Evolutionary conservation across 768 basidiomycete genomes (phyloP).

Genomic region (Kondoa subrosea): DNA sequence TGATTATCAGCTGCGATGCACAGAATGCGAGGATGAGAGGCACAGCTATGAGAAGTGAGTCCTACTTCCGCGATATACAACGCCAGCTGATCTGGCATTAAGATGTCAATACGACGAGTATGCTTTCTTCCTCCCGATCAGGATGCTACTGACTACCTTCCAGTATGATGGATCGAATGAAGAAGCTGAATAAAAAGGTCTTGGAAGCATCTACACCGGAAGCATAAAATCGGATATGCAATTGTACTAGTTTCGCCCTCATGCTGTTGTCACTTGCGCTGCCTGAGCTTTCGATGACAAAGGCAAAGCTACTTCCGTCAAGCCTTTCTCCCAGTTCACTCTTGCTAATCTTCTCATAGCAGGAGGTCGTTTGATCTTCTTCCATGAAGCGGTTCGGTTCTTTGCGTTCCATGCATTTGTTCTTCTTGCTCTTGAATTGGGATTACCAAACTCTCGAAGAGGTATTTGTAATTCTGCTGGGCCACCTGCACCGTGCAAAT

Average conservation of each 20-base stretch:
- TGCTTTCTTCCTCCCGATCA: conserved; percentile 1
- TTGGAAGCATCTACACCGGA: background rate
- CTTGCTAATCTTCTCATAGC: background rate
- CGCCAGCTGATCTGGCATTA: background rate
- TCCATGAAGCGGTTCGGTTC: conserved; percentile 1
- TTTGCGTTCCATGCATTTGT: background rate
- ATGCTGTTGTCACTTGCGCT: no score
- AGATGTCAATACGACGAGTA: conserved; percentile 30
- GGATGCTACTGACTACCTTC: background rate
- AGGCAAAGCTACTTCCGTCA: conserved; percentile 6
- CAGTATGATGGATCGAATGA: conserved; percentile 20
- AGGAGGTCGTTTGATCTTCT: background rate
- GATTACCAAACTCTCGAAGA: background rate
- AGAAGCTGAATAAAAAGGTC: conserved; percentile 13
- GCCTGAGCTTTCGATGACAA: background rate
- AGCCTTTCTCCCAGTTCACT: conserved; percentile 1
- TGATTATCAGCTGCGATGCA: background rate
- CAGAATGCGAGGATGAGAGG: conserved; percentile 29
- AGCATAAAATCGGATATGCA: background rate
- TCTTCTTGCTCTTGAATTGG: background rate
- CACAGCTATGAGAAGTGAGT: conserved; percentile 27
- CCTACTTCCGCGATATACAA: no score
- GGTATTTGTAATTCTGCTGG: background rate
- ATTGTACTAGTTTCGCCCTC: background rate
- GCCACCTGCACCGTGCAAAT: background rate